phyloP scores from a whole-genome alignment of 2,329 filamentous ascomycete species.

The Helicocarpus griseus region DNA sequence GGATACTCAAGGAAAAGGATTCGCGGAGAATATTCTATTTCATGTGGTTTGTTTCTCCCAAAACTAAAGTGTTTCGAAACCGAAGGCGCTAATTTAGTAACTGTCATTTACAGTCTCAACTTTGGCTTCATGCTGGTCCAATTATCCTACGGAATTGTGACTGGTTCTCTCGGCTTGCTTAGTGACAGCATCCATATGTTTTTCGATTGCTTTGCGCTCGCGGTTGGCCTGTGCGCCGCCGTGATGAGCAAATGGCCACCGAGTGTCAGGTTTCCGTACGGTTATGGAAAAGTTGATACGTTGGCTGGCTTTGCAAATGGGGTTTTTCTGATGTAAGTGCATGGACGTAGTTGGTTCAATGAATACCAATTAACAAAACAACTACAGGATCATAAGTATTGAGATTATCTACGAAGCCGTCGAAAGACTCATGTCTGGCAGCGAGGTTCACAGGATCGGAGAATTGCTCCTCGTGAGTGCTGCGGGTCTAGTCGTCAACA shows the following conservation, averaged over 20 bases:
- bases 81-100: slow-evolving; percentile 12
- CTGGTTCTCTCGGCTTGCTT: slow-evolving; percentile 85
- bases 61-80: neutral
- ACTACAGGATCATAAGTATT: slow-evolving; percentile 71
- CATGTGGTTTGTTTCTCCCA: slow-evolving; percentile 57
- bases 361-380: slow-evolving; percentile 11
- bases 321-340: slow-evolving; percentile 72
- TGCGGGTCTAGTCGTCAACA: slow-evolving; percentile 77
- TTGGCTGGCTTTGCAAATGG: slow-evolving; percentile 94
- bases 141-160: slow-evolving; percentile 85
- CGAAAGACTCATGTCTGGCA: slow-evolving; percentile 74
- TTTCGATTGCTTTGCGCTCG: slow-evolving; percentile 88
- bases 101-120: slow-evolving; percentile 67
- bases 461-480: slow-evolving; percentile 86
- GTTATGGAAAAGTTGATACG: slow-evolving; percentile 93
- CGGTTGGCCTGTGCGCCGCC: slow-evolving; percentile 80
- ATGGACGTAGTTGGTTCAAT: neutral
- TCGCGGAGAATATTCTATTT: slow-evolving; percentile 96
- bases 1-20: slow-evolving; percentile 81
- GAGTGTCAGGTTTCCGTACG: slow-evolving; percentile 81
- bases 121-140: slow-evolving; percentile 93
- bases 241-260: slow-evolving; percentile 97
- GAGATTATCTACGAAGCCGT: slow-evolving; percentile 95
- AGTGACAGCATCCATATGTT: slow-evolving; percentile 99
- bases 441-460: slow-evolving; percentile 69